Percentiles rank a stretch among this genome's conserved stretches.
Conservation (phyloP, 2,329 filamentous ascomycete genomes). For the Phaeosphaeria sp. region DNA sequence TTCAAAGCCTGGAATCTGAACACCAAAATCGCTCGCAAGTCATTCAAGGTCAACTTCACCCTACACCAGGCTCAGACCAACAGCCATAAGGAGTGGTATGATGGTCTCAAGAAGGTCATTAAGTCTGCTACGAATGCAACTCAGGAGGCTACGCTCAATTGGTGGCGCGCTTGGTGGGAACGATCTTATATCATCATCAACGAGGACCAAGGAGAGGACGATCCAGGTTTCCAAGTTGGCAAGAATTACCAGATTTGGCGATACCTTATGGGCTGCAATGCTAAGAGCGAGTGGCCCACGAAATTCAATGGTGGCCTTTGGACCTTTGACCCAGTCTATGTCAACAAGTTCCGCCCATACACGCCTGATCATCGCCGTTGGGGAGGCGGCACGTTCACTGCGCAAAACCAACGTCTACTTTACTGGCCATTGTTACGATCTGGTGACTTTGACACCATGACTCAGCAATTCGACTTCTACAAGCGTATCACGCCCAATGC, state of each 20-base stretch:
- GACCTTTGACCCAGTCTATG: neutral
- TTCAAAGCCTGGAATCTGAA: conserved; percentile 1
- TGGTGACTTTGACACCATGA: neutral
- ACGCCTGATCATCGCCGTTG: neutral
- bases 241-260: neutral
- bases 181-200: conserved; percentile 1
- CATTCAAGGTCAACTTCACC: neutral
- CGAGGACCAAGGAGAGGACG: neutral
- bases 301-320: conserved; percentile 1
- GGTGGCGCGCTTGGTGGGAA: neutral
- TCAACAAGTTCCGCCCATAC: neutral
- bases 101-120: neutral
- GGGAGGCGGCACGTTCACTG: neutral
- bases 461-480: conserved; percentile 1
- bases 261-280: neutral
- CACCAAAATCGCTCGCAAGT: neutral
- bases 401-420: neutral
- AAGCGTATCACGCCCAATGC: neutral
- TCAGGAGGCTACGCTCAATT: neutral
- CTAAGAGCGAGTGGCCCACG: neutral
- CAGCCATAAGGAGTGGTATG: neutral
- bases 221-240: neutral
- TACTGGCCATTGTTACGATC: neutral
- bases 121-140: neutral
- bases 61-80: neutral